Evolutionary conservation across 2,329 filamentous ascomycete genomes (phyloP).

Genomic region (Thermomyces lanuginosus): DNA sequence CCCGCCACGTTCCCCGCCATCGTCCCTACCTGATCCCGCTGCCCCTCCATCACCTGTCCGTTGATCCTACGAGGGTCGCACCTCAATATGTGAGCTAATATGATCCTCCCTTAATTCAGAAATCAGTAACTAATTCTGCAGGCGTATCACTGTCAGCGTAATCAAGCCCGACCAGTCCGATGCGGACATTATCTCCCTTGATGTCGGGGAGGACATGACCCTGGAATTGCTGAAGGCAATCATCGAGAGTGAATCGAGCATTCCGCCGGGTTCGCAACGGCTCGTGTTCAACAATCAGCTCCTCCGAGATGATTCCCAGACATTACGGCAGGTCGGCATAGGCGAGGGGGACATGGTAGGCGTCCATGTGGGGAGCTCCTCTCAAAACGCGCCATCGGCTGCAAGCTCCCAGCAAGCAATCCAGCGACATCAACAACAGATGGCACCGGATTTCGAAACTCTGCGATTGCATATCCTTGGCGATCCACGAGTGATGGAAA

Average conservation of each 20-base stretch:
- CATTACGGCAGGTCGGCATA: conserved; percentile 65
- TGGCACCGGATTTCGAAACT: conserved; percentile 52
- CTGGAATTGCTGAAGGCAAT: conserved; percentile 73
- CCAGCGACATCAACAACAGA: conserved; percentile 13
- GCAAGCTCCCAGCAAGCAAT: conserved; percentile 1
- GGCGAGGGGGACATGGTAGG: conserved; percentile 84
- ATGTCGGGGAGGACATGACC: conserved; percentile 68
- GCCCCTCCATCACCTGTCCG: too few relatives aligned
- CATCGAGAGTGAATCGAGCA: conserved; percentile 66
- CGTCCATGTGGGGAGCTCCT: conserved; percentile 46
- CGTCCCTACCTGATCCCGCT: too few relatives aligned
- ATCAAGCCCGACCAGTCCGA: conserved; percentile 55
- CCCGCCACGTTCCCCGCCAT: too few relatives aligned
- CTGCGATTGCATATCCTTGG: conserved; percentile 69
- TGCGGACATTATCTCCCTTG: conserved; percentile 62
- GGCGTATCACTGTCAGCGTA: conserved; percentile 78
- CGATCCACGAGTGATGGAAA: conserved; percentile 54
- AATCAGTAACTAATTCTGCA: conserved; percentile 28
- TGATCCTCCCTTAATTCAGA: too few relatives aligned
- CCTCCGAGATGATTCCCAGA: conserved; percentile 60
- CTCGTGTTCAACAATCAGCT: conserved; percentile 82
- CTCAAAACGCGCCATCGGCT: too few relatives aligned
- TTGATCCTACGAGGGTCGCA: too few relatives aligned
- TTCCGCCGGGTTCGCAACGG: conserved; percentile 57
- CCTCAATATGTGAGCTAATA: too few relatives aligned